A percentile compares a stretch with the other conserved stretches of the same genome.
These are phyloP conservation scores for Hypoxylon sp. DNA, from an alignment of 2,329 filamentous ascomycete species.

Conservation along the genomic window DNA sequence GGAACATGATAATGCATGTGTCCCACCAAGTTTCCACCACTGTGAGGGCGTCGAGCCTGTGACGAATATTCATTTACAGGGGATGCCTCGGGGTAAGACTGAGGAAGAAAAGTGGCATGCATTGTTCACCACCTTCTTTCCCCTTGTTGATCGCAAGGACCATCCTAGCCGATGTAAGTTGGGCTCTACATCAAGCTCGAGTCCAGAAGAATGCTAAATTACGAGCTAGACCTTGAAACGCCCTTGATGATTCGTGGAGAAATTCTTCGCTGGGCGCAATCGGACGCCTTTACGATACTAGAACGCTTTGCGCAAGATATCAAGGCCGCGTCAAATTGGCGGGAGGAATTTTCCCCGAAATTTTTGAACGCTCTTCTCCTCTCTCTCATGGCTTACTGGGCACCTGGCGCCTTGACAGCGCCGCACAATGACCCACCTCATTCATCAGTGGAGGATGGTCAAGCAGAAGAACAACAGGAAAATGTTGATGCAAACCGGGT, in stretches of 20 bases:
- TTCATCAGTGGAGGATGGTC: too few relatives aligned
- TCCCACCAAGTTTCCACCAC: not conserved
- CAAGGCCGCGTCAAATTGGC: not conserved
- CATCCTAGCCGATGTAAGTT: slow-evolving; percentile 16
- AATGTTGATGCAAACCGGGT: too few relatives aligned
- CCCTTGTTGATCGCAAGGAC: not conserved
- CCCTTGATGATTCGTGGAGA: not conserved
- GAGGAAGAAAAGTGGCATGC: slow-evolving; percentile 25
- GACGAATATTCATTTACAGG: not conserved
- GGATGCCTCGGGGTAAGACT: not conserved
- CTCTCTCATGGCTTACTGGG: too few relatives aligned
- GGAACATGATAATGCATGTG: not conserved
- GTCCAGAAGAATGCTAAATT: not conserved
- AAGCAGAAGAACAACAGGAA: too few relatives aligned
- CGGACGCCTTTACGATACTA: not conserved
- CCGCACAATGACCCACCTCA: too few relatives aligned
- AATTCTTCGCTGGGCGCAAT: not conserved
- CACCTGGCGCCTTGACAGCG: too few relatives aligned
- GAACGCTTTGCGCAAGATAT: too few relatives aligned
- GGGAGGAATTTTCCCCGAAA: not conserved
- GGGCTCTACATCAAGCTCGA: too few relatives aligned
- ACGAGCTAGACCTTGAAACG: not conserved
- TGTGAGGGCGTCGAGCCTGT: not conserved
- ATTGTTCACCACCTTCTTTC: slow-evolving; percentile 6
- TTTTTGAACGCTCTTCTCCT: too few relatives aligned